These are phyloP conservation scores for Saturnispora silvae DNA, from an alignment of 805 yeast genomes.

Conservation along the genomic window DNA sequence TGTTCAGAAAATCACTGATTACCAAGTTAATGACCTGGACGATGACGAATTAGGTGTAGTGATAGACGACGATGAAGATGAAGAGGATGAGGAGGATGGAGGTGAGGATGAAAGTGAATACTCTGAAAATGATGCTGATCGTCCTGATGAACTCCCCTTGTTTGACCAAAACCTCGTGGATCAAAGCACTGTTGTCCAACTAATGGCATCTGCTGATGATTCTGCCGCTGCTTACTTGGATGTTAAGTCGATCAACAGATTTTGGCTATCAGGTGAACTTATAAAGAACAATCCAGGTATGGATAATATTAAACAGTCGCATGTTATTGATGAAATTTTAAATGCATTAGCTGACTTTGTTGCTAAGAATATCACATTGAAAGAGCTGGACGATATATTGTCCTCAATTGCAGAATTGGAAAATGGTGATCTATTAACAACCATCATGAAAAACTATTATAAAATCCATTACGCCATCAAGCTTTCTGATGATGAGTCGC, in stretches of 20 bases:
- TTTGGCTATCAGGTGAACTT: slow-evolving; percentile 46
- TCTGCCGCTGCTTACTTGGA: slow-evolving; percentile 11
- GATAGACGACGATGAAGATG: slow-evolving; percentile 25
- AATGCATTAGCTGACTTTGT: slow-evolving; percentile 28
- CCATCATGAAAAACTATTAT: slow-evolving; percentile 35
- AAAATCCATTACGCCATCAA: slow-evolving; percentile 23
- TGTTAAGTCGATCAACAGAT: slow-evolving; percentile 23
- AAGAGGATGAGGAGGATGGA: slow-evolving; percentile 24
- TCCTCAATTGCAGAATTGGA: slow-evolving; percentile 43
- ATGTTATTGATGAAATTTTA: slow-evolving; percentile 31
- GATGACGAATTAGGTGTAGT: slow-evolving; percentile 27
- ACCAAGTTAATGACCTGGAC: slow-evolving; percentile 22
- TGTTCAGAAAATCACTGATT: slow-evolving; percentile 42
- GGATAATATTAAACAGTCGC: slow-evolving; percentile 30
- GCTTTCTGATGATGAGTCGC: slow-evolving; percentile 20
- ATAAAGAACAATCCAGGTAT: slow-evolving; percentile 23
- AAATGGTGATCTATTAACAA: slow-evolving; percentile 37
- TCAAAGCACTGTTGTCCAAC: slow-evolving; percentile 10
- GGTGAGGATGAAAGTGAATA: slow-evolving; percentile 23
- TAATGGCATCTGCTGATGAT: slow-evolving; percentile 11
- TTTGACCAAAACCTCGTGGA: slow-evolving; percentile 13
- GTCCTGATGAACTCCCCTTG: slow-evolving; percentile 22
- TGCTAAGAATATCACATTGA: slow-evolving; percentile 22
- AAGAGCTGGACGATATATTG: slow-evolving; percentile 45
- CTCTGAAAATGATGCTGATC: slow-evolving; percentile 16